A percentile compares a stretch with the other conserved stretches of the same genome.
These are phyloP conservation scores for Gossypium turneri DNA, from an alignment of 345 rosid species.

Conservation along the genomic window DNA sequence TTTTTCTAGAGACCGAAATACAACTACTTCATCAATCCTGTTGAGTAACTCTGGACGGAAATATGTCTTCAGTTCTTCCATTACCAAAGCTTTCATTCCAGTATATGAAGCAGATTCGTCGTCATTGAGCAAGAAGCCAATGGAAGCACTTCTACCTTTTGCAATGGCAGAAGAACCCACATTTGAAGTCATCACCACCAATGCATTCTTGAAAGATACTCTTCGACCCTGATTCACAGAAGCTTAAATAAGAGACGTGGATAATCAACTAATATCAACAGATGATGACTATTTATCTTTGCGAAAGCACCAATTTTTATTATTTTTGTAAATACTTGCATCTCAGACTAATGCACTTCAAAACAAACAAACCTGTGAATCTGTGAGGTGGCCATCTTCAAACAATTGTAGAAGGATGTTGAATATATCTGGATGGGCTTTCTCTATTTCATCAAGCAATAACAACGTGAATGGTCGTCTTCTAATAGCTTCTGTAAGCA, in stretches of 20 bases:
- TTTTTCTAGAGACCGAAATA: conserved; percentile 76
- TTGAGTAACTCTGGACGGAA: conserved; percentile 96
- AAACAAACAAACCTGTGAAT: conserved; percentile 71
- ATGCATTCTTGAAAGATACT: conserved; percentile 90
- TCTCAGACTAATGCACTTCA: not conserved
- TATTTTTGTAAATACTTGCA: not conserved
- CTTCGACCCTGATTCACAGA: conserved; percentile 64
- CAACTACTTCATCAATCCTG: conserved; percentile 92
- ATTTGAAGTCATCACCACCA: conserved; percentile 94
- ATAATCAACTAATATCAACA: conserved; percentile 11
- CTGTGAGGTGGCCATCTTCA: conserved; percentile 97
- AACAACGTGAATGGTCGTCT: conserved; percentile 83
- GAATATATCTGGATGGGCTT: conserved; percentile 95
- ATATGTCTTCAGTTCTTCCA: conserved; percentile 78
- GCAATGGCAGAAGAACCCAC: conserved; percentile 86
- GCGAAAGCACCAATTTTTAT: not conserved
- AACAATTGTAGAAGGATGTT: conserved; percentile 93
- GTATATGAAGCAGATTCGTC: conserved; percentile 58
- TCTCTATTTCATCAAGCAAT: conserved; percentile 84
- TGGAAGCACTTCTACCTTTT: conserved; percentile 64
- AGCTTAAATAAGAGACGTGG: conserved; percentile 2
- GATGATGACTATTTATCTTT: not conserved
- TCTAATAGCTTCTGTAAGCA: conserved; percentile 94
- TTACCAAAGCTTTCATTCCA: conserved; percentile 70
- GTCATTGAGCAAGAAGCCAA: conserved; percentile 62